These are phyloP conservation scores for Penicillium fuscoglaucum DNA, from an alignment of 2,329 filamentous ascomycete species.

Conservation along the genomic window DNA sequence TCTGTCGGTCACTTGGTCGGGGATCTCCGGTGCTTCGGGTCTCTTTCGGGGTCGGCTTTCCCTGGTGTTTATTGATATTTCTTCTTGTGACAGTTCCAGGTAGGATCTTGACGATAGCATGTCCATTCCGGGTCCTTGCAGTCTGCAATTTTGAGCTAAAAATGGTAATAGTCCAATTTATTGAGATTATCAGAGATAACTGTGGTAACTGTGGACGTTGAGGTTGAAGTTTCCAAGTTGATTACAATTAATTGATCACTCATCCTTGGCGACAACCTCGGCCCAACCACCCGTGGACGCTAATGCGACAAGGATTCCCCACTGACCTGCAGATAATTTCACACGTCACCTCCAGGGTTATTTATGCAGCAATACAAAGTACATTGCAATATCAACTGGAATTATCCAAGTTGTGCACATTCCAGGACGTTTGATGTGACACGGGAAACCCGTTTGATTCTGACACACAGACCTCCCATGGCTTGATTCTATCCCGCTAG, in stretches of 20 bases:
- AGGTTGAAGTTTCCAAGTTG: neutral
- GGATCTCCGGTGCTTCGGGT: slow-evolving; percentile 11
- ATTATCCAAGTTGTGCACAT: too few relatives aligned
- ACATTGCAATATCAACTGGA: too few relatives aligned
- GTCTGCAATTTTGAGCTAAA: neutral
- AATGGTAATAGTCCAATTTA: too few relatives aligned
- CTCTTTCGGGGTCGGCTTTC: neutral
- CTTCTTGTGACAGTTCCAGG: slow-evolving; percentile 13
- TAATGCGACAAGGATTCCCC: too few relatives aligned
- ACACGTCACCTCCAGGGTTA: too few relatives aligned
- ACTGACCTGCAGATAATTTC: too few relatives aligned
- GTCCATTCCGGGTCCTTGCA: slow-evolving; percentile 9
- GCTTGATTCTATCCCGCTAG: neutral
- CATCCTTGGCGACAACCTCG: neutral
- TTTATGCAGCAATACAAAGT: too few relatives aligned
- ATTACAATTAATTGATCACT: slow-evolving; percentile 4
- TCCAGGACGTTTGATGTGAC: too few relatives aligned
- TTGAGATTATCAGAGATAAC: too few relatives aligned
- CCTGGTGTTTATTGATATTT: neutral
- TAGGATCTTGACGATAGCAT: slow-evolving; percentile 24
- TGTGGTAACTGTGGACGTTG: neutral
- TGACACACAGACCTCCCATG: neutral
- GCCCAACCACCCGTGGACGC: too few relatives aligned
- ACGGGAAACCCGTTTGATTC: too few relatives aligned
- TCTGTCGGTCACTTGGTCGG: slow-evolving; percentile 6